These are phyloP conservation scores for Westerdykella aurantiaca DNA, from an alignment of 2,329 filamentous ascomycete genomes.

Conservation along the genomic window DNA sequence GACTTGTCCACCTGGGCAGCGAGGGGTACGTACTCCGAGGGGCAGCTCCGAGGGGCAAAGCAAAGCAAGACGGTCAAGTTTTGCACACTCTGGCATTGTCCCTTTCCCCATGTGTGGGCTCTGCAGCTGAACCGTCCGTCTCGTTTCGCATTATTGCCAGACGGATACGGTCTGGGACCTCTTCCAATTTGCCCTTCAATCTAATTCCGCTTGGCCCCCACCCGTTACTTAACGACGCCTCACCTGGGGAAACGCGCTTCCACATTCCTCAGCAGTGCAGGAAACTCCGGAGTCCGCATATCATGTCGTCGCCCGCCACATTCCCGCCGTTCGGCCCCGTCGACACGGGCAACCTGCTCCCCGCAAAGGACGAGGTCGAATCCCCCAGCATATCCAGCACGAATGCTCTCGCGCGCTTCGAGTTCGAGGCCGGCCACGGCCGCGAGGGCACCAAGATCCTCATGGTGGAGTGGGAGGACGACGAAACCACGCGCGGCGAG, in stretches of 20 bases:
- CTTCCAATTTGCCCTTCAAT: constrained; percentile 24
- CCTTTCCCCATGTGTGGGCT: too few species aligned
- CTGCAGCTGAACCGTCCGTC: too few species aligned
- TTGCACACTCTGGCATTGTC: too few species aligned
- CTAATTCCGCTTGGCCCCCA: constrained; percentile 29
- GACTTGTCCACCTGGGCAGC: too few species aligned
- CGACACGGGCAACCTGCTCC: constrained; percentile 34
- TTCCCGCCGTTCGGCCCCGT: constrained; percentile 38
- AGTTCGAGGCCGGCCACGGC: constrained; percentile 71
- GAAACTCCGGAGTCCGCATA: constrained; percentile 13
- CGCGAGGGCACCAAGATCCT: constrained; percentile 85
- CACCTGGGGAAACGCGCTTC: constrained; percentile 20
- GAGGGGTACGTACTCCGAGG: too few species aligned
- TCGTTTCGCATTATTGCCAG: constrained; percentile 9
- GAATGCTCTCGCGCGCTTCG: constrained; percentile 73
- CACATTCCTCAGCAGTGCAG: constrained; percentile 7
- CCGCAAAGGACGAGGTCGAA: constrained; percentile 38
- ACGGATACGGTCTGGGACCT: constrained; percentile 23
- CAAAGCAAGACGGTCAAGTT: too few species aligned
- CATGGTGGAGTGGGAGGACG: constrained; percentile 86
- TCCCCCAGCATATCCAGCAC: constrained; percentile 45
- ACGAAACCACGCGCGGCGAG: constrained; percentile 44
- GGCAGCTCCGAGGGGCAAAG: too few species aligned
- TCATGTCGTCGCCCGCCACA: constrained; percentile 32
- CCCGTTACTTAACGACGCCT: constrained; percentile 24